Base-by-base conservation (phyloP, 2,329 filamentous ascomycete species). In the Rhinocladiella mackenziei region DNA sequence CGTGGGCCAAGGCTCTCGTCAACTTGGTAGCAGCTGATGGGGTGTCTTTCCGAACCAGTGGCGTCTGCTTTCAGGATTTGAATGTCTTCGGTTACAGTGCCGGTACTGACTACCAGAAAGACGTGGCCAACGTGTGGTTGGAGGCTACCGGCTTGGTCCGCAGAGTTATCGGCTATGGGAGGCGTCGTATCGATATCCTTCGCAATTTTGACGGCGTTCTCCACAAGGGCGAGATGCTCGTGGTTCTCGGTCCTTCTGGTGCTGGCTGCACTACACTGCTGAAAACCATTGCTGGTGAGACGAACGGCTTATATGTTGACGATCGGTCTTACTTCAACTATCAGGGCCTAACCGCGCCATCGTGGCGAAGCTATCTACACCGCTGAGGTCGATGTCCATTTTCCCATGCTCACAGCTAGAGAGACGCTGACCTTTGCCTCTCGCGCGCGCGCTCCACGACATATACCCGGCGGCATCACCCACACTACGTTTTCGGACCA, bases 321-420 rank as follows among this genome's bases (percentile, higher is more conserved):
- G 68, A 83, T 2, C 68, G 71, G 8, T 82, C 84, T 0, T 80
- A 86, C 51, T 80, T 94, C 60, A 91, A 94, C 67, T 94, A 94
- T 60, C 84, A 92, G 41, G 68, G 66, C 18, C 28, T 14, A n/a
- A 30, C 28, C n/a, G 28, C 28, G 30, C 60, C 91, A 92, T 84
- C 79, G 85, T 17, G 54, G 87, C 54, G 87, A 94, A 66, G 85
- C 84, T 50, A 89, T 92, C 62, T 94, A 92, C 67, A 89, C 84
- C 0, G 85, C 85, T 46, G 87, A 92, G 64, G 82, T 86, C 28
- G 88, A 94, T 60, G 81, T 84, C 3, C 85, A 89, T 65, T 89
- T 89, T 58, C 84, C 85, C 8, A 77, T 81, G 67, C 67, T 92
- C 56, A 82, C 78, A 2, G 86, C 91, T 32, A 71, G 68, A 7